phyloP scores from a whole-genome alignment of 208 protist species.

The Naegleria gruberi region DNA sequence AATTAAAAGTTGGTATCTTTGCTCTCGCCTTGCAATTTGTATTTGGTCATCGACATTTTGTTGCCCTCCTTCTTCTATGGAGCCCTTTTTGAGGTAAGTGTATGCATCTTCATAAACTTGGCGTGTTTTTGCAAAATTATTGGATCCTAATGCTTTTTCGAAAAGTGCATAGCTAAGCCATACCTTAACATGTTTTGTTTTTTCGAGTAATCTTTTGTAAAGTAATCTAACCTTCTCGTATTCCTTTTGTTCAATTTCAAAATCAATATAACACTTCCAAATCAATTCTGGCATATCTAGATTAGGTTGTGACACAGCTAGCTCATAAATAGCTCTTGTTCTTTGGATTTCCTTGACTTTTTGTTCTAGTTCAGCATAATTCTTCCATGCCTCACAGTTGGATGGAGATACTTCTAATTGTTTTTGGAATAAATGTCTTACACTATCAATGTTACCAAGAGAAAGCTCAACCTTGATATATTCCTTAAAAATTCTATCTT shows the following conservation, averaged over 20 bases:
- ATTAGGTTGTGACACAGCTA: slow-evolving; percentile 58
- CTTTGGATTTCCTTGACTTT: slow-evolving; percentile 50
- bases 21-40: background rate
- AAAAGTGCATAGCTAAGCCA: background rate
- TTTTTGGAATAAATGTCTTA: background rate
- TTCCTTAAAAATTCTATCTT: slow-evolving; percentile 66
- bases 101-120: background rate
- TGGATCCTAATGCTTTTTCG: background rate
- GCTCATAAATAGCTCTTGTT: slow-evolving; percentile 58
- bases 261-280: slow-evolving; percentile 73
- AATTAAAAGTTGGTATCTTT: background rate
- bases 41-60: background rate
- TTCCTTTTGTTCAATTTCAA: slow-evolving; percentile 27
- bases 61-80: background rate
- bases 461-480: slow-evolving; percentile 56
- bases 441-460: slow-evolving; percentile 8
- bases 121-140: background rate
- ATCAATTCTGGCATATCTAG: slow-evolving; percentile 75
- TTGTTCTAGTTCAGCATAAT: slow-evolving; percentile 62
- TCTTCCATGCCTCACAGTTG: slow-evolving; percentile 57
- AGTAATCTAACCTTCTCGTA: background rate
- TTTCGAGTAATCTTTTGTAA: background rate
- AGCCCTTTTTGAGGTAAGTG: background rate
- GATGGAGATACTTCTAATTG: slow-evolving; percentile 51
- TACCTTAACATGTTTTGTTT: slow-evolving; percentile 14